A percentile compares a stretch with the other conserved stretches of the same genome.
phyloP scores from a whole-genome alignment of 1,139 yeast genomes.

The Blastobotrys illinoisensis region DNA sequence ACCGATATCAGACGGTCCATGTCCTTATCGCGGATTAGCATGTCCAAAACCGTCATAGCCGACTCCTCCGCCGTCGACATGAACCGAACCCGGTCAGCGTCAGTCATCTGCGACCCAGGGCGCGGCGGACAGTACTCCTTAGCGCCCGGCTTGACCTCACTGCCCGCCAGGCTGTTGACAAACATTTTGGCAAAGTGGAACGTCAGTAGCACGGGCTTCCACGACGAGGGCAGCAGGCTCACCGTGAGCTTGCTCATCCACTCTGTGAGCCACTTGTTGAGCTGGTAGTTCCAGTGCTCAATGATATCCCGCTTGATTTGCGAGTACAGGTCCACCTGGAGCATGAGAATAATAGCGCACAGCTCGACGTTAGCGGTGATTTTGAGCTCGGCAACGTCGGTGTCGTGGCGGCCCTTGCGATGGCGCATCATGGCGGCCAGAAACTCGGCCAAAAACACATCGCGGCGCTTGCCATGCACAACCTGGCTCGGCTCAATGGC shows the following conservation, averaged over 20 bases:
- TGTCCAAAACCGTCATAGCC: conserved; percentile 22
- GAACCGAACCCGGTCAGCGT: conserved; percentile 9
- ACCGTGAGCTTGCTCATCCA: conserved; percentile 25
- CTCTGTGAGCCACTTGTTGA: conserved; percentile 24
- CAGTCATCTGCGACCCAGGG: conserved; percentile 11
- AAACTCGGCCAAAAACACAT: conserved; percentile 12
- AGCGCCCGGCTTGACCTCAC: conserved; percentile 7
- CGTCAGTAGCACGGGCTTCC: conserved; percentile 24
- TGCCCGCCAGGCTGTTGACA: conserved; percentile 16
- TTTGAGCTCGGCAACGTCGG: conserved; percentile 21
- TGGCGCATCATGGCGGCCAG: conserved; percentile 13
- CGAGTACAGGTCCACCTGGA: conserved; percentile 20
- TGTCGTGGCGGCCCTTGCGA: conserved; percentile 15
- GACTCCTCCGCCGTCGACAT: conserved; percentile 22
- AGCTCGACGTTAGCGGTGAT: conserved; percentile 25
- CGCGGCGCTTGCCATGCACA: conserved; percentile 13
- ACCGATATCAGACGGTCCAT: conserved; percentile 21
- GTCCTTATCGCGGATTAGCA: conserved; percentile 23
- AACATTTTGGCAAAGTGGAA: conserved; percentile 26
- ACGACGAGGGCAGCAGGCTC: conserved; percentile 21
- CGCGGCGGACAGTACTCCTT: conserved; percentile 2
- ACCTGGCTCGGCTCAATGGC: conserved; percentile 16
- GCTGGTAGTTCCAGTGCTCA: conserved; percentile 23
- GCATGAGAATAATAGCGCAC: conserved; percentile 23
- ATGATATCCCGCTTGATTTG: conserved; percentile 17